These are phyloP conservation scores for Colletotrichum musae DNA, from an alignment of 2,329 filamentous ascomycete species.

Conservation along the genomic window DNA sequence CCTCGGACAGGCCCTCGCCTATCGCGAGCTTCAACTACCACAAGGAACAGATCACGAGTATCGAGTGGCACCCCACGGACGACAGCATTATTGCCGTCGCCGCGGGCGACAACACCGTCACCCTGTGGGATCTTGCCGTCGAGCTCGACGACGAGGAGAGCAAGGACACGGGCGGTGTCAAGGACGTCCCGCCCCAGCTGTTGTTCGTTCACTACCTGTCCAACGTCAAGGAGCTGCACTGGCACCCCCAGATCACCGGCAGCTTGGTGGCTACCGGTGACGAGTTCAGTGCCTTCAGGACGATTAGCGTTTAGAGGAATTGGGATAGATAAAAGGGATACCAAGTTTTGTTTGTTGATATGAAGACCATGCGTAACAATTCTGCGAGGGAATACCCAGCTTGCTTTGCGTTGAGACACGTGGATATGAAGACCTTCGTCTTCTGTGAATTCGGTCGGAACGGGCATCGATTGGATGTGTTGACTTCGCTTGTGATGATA, in stretches of 20 bases:
- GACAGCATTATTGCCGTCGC: constrained; percentile 96
- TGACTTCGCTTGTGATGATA: constrained; percentile 2
- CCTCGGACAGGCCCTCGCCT: constrained; percentile 74
- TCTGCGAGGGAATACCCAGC: not conserved
- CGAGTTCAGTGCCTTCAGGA: constrained; percentile 88
- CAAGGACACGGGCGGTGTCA: constrained; percentile 86
- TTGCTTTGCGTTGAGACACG: constrained; percentile 5
- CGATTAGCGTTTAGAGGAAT: constrained; percentile 79
- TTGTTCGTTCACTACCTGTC: constrained; percentile 98
- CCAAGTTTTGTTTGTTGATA: constrained; percentile 36
- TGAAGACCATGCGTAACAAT: not conserved
- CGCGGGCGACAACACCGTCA: constrained; percentile 93
- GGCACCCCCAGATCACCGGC: constrained; percentile 96
- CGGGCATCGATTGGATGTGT: constrained; percentile 9
- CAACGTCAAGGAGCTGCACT: constrained; percentile 95
- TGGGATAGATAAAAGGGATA: constrained; percentile 43
- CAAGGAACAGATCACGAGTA: constrained; percentile 94
- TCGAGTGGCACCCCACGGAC: constrained; percentile 98
- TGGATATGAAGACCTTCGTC: constrained; percentile 8
- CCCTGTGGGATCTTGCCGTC: constrained; percentile 96
- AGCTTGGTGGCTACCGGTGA: constrained; percentile 91
- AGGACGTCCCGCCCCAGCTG: constrained; percentile 93
- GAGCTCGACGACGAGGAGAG: constrained; percentile 98
- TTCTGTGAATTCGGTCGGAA: not conserved
- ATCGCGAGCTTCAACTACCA: constrained; percentile 97